Evolutionary conservation across 2,329 filamentous ascomycete genomes (phyloP), one percentile per base, ranked within the genome.

Genomic region (Diaporthe citri): DNA sequence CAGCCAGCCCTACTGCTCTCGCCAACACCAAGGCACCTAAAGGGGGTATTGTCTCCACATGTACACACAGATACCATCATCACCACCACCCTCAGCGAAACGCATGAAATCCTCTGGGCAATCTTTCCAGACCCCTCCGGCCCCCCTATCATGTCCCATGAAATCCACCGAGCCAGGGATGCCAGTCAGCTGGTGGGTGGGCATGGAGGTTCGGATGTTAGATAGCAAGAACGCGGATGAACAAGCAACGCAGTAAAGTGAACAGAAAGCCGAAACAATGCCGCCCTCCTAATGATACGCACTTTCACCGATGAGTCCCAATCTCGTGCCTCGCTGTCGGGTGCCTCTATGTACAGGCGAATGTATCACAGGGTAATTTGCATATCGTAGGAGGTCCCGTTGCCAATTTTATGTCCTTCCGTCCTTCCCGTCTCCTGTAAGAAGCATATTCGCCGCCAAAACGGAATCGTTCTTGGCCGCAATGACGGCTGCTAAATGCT

Each of bases 71-170:
- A 62, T 28, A 72, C 43, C 57, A 52, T 13, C 22, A 52, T 7
- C 20, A 55, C 13, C 52, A 22, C 52, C 25, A 55, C 57, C 25
- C 43, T 25, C 34, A 69, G 20, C 39, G 12, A 41, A 13, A 31
- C 34, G 41, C 57, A 15, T 56, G 34, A 46, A 52, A 64, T 46
- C 71, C 48, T 56, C 57, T 43, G 43, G 46, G 39, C 71, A 72
- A 72, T 72, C 71, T 64, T 72, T n/a, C 46, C 57, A 72, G 71
- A 60, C 71, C 57, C 57, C 28, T 52, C 57, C 46, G 46, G 34
- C 48, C 55, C 55, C 64, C 64, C 48, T 69, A 7, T 22, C 48
- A 20, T 64, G 28, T 17, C 46, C 71, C 51, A 60, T 20, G 39
- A n/a, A 34, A 28, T 34, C 39, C 57, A 64, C n/a, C 46, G 12